A percentile compares a stretch with the other conserved stretches of the same genome.
Evolutionary conservation across 441 rosid species (phyloP).

Genomic region (Pelargonium cotyledonis): DNA sequence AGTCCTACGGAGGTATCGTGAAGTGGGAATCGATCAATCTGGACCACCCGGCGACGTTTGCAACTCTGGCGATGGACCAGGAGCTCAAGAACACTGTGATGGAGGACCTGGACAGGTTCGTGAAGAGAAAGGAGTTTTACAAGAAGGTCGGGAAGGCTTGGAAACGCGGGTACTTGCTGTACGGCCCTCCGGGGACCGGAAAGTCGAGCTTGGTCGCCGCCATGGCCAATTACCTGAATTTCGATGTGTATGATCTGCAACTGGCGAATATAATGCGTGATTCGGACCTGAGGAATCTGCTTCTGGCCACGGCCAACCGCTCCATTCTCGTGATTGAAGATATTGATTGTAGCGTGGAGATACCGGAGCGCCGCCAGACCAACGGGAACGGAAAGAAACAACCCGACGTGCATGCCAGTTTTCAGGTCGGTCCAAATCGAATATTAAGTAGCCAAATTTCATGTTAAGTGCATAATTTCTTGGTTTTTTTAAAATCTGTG

Average conservation of each 20-base stretch:
- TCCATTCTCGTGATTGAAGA: conserved; percentile 37
- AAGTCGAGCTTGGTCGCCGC: conserved; percentile 44
- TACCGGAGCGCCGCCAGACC: too few species aligned
- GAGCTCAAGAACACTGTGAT: conserved; percentile 24
- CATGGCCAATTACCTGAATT: conserved; percentile 40
- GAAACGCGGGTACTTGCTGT: conserved; percentile 38
- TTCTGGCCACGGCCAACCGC: conserved; percentile 19
- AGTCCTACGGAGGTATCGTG: neutral
- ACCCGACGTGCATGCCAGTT: too few species aligned
- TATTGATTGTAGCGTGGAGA: conserved; percentile 20
- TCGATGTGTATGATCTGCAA: conserved; percentile 35
- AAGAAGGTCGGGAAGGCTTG: conserved; percentile 33
- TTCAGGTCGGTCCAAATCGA: too few species aligned
- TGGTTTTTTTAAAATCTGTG: too few species aligned
- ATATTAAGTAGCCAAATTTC: too few species aligned
- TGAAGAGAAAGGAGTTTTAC: conserved; percentile 28
- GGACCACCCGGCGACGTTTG: conserved; percentile 36
- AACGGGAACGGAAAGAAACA: too few species aligned
- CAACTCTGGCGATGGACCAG: conserved; percentile 33
- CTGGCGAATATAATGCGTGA: conserved; percentile 22
- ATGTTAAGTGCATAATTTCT: too few species aligned
- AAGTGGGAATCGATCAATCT: conserved; percentile 35
- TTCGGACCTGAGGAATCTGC: conserved; percentile 22
- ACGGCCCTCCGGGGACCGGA: conserved; percentile 46
- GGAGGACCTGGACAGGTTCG: conserved; percentile 32